Evolutionary conservation across 2,329 filamentous ascomycete genomes (phyloP).

Genomic region (Lithohypha guttulata): DNA sequence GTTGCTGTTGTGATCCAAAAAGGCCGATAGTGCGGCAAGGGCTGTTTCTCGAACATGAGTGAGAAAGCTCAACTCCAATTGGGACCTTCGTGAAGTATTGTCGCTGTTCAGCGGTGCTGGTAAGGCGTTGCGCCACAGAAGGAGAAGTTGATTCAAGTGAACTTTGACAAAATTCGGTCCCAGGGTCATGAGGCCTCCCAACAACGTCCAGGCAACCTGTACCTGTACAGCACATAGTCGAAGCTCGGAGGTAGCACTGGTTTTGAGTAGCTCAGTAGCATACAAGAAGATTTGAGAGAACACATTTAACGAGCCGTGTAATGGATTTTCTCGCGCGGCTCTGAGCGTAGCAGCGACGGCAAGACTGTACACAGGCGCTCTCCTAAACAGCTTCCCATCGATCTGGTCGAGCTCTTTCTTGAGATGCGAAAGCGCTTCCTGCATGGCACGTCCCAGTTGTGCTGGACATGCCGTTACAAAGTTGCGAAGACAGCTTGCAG

Average conservation of each 20-base stretch:
- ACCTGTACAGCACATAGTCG: conserved; percentile 88
- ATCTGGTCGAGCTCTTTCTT: conserved; percentile 71
- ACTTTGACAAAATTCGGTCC: conserved; percentile 99
- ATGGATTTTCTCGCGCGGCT: conserved; percentile 72
- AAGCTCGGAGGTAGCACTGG: conserved; percentile 80
- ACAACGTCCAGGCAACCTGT: conserved; percentile 94
- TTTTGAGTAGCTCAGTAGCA: conserved; percentile 84
- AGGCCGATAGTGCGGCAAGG: conserved; percentile 79
- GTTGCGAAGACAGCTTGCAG: conserved; percentile 71
- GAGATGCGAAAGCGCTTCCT: conserved; percentile 93
- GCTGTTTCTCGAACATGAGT: conserved; percentile 93
- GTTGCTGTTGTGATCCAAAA: conserved; percentile 85
- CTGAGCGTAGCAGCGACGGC: conserved; percentile 84
- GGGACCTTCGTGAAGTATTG: conserved; percentile 70
- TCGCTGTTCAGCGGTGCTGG: conserved; percentile 91
- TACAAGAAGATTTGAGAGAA: conserved; percentile 85
- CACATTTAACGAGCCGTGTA: conserved; percentile 91
- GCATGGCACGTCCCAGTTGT: conserved; percentile 80
- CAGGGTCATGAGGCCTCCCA: conserved; percentile 90
- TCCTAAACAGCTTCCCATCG: conserved; percentile 43
- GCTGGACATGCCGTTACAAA: conserved; percentile 88
- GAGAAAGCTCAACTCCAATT: conserved; percentile 83
- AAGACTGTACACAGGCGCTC: conserved; percentile 54
- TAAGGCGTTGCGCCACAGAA: conserved; percentile 94
- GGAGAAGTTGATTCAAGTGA: conserved; percentile 80